Conservation (phyloP, 2,329 filamentous ascomycete genomes). For the Arthroderma uncinatum region DNA sequence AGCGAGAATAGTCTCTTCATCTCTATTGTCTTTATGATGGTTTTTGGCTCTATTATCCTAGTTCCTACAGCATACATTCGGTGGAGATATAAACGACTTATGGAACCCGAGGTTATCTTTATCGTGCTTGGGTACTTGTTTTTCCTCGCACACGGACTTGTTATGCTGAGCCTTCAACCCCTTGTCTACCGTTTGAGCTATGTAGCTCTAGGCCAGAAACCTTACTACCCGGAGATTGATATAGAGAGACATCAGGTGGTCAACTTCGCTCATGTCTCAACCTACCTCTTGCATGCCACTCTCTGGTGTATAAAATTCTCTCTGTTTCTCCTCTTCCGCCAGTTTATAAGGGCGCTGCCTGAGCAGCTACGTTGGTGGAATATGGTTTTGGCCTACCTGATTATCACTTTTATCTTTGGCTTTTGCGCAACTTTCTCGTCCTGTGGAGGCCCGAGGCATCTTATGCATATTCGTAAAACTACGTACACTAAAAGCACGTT, state of each 20-base stretch:
- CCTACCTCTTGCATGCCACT: neutral
- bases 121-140: slow-evolving; percentile 6
- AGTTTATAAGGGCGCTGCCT: slow-evolving; percentile 10
- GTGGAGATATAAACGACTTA: slow-evolving; percentile 7
- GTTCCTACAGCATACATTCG: slow-evolving; percentile 10
- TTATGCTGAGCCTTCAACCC: slow-evolving; percentile 3
- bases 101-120: slow-evolving; percentile 6
- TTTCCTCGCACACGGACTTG: slow-evolving; percentile 7
- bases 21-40: slow-evolving; percentile 7
- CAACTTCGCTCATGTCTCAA: neutral
- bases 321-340: slow-evolving; percentile 11
- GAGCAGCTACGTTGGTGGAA: slow-evolving; percentile 6
- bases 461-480: neutral
- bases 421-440: slow-evolving; percentile 7
- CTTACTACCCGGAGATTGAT: neutral
- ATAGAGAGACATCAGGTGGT: slow-evolving; percentile 3
- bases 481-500: neutral
- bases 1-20: slow-evolving; percentile 5
- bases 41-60: slow-evolving; percentile 5
- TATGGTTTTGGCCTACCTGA: slow-evolving; percentile 4
- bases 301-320: slow-evolving; percentile 12
- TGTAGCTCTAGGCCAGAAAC: neutral
- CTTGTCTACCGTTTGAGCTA: slow-evolving; percentile 8
- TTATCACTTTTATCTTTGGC: slow-evolving; percentile 5
- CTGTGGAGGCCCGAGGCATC: slow-evolving; percentile 7